Evolutionary conservation across 768 basidiomycete genomes (phyloP).

Genomic region (Lactifluus echinatus): DNA sequence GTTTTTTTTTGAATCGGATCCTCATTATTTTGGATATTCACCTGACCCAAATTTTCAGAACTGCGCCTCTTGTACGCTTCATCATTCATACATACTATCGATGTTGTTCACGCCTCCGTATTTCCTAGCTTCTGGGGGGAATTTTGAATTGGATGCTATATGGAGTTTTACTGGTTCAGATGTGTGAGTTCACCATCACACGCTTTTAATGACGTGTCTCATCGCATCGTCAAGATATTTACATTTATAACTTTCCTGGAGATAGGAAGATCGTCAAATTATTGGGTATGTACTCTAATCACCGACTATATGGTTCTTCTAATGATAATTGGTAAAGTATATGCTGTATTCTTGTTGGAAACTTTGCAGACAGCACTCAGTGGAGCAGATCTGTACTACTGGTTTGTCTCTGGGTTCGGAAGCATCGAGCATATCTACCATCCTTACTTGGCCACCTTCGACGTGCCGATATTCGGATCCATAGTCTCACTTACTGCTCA

Average conservation of each 20-base stretch:
- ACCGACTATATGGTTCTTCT: neutral
- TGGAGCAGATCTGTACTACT: neutral
- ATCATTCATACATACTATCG: too few species aligned
- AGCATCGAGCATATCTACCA: neutral
- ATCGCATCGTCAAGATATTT: neutral
- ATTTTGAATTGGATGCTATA: too few species aligned
- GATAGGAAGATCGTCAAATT: neutral
- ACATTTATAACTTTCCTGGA: slow-evolving; percentile 3
- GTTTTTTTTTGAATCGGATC: too few species aligned
- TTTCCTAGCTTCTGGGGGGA: too few species aligned
- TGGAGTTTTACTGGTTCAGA: too few species aligned
- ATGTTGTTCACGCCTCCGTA: too few species aligned
- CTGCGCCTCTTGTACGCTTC: too few species aligned
- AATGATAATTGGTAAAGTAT: neutral
- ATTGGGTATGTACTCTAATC: neutral
- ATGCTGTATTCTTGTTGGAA: neutral
- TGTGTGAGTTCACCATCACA: too few species aligned
- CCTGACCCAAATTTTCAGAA: too few species aligned
- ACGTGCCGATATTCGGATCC: too few species aligned
- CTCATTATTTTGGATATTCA: too few species aligned
- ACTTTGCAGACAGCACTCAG: neutral
- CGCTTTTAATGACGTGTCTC: neutral
- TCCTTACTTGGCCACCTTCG: neutral
- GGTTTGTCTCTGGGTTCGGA: neutral
- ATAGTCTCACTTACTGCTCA: too few species aligned